Conservation (phyloP, 2,329 filamentous ascomycete species). For the Colletotrichum theobromicola region DNA sequence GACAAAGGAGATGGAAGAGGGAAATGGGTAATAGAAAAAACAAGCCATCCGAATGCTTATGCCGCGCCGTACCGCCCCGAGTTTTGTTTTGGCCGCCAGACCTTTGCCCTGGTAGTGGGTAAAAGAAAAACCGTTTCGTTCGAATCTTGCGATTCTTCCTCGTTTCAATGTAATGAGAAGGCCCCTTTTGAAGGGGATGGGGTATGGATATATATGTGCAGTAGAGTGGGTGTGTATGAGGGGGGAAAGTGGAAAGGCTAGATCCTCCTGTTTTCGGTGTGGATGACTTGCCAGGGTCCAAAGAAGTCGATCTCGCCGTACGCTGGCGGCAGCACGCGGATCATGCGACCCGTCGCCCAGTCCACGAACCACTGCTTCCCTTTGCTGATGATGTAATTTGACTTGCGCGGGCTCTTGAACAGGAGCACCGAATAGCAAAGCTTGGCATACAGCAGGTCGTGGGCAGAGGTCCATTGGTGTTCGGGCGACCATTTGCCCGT, state of each 20-base stretch:
- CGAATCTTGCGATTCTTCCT: constrained; percentile 17
- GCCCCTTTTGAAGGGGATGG: background rate
- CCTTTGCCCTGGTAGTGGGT: background rate
- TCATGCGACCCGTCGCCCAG: constrained; percentile 62
- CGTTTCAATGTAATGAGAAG: constrained; percentile 13
- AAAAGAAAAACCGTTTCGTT: background rate
- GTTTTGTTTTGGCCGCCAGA: constrained; percentile 14
- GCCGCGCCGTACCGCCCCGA: constrained; percentile 7
- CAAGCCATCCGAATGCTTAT: constrained; percentile 8
- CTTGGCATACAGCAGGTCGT: constrained; percentile 65
- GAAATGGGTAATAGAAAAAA: background rate
- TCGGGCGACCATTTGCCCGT: constrained; percentile 63
- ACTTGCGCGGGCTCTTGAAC: constrained; percentile 62
- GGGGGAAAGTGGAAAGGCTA: constrained; percentile 27
- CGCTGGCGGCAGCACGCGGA: constrained; percentile 56
- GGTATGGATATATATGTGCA: constrained; percentile 15
- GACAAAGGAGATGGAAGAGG: background rate
- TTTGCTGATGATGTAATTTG: constrained; percentile 60
- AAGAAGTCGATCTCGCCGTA: constrained; percentile 58
- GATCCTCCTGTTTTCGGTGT: constrained; percentile 53
- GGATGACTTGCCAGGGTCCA: constrained; percentile 55
- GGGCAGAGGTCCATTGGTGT: constrained; percentile 58
- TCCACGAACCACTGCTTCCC: constrained; percentile 66
- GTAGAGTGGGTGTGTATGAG: background rate
- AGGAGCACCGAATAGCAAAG: constrained; percentile 64